phyloP scores from a whole-genome alignment of 768 basidiomycete species.

The Calocera viscosa region DNA sequence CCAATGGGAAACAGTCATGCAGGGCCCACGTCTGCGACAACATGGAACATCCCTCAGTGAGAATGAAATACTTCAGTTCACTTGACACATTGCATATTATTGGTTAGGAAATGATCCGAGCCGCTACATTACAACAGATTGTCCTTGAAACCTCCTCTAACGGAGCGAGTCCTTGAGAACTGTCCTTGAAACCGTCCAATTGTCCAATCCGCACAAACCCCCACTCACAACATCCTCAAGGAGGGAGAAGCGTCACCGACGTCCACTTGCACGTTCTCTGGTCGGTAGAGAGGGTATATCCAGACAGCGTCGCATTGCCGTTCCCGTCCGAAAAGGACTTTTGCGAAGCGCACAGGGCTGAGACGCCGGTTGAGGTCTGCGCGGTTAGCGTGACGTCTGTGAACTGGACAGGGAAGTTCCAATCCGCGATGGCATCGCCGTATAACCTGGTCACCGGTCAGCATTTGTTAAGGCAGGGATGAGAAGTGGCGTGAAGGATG shows the following conservation, averaged over 20 bases:
- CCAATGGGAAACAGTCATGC: too few species aligned
- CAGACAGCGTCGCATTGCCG: constrained; percentile 3
- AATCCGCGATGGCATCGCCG: not conserved
- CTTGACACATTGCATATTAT: too few species aligned
- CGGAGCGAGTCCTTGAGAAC: too few species aligned
- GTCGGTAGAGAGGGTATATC: not conserved
- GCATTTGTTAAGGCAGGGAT: too few species aligned
- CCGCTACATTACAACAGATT: too few species aligned
- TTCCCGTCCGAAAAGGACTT: not conserved
- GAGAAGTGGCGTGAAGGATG: too few species aligned
- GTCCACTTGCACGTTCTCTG: not conserved
- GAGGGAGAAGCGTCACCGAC: not conserved
- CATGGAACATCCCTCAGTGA: too few species aligned
- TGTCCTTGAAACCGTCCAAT: too few species aligned
- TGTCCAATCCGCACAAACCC: not conserved
- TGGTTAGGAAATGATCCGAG: too few species aligned
- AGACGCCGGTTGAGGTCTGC: not conserved
- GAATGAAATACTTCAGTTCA: too few species aligned
- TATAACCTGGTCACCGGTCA: not conserved
- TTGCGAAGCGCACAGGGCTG: not conserved
- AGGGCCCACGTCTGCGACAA: too few species aligned
- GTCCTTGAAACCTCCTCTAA: too few species aligned
- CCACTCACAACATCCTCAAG: not conserved
- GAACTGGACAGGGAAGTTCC: constrained; percentile 9
- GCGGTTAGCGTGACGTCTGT: constrained; percentile 3